Percentiles rank a stretch among this genome's conserved stretches.
Conservation (phyloP, 2,329 filamentous ascomycete species). For the Phialophora tarda region DNA sequence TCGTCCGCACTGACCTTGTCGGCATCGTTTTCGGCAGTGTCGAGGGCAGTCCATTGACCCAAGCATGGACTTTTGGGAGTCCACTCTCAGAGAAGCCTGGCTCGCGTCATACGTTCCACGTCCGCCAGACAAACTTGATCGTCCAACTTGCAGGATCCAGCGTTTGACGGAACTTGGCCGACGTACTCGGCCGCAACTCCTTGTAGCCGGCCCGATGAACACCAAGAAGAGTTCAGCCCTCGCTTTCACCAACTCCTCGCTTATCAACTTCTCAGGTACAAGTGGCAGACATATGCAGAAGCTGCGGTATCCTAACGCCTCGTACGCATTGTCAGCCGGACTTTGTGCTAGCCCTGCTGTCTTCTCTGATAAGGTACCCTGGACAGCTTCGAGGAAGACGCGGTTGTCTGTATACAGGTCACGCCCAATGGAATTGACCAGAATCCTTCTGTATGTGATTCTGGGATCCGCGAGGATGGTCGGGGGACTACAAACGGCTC, state of each 20-base stretch:
- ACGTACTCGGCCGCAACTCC: constrained; percentile 19
- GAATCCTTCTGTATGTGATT: constrained; percentile 29
- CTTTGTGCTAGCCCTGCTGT: constrained; percentile 10
- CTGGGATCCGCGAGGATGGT: constrained; percentile 21
- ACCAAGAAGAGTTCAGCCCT: constrained; percentile 24
- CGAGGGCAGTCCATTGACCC: not conserved
- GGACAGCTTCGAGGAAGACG: constrained; percentile 21
- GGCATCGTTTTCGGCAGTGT: constrained; percentile 20
- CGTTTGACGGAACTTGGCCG: constrained; percentile 16
- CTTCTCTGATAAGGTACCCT: constrained; percentile 22
- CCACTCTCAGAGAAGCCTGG: constrained; percentile 11
- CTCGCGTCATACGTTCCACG: not conserved
- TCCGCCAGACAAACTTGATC: constrained; percentile 15
- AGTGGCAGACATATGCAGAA: constrained; percentile 28
- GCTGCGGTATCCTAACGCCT: constrained; percentile 24
- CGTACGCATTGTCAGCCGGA: constrained; percentile 30
- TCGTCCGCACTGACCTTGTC: constrained; percentile 21
- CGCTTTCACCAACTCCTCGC: constrained; percentile 24
- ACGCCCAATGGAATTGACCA: constrained; percentile 23
- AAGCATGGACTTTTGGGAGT: constrained; percentile 19
- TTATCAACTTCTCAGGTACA: constrained; percentile 22
- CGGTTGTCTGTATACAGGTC: constrained; percentile 32
- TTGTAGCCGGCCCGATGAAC: constrained; percentile 19
- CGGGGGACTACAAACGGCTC: constrained; percentile 24
- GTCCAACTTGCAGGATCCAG: constrained; percentile 13